These are phyloP conservation scores for Termitomyces heimii DNA, from an alignment of 768 basidiomycete genomes.

Conservation along the genomic window DNA sequence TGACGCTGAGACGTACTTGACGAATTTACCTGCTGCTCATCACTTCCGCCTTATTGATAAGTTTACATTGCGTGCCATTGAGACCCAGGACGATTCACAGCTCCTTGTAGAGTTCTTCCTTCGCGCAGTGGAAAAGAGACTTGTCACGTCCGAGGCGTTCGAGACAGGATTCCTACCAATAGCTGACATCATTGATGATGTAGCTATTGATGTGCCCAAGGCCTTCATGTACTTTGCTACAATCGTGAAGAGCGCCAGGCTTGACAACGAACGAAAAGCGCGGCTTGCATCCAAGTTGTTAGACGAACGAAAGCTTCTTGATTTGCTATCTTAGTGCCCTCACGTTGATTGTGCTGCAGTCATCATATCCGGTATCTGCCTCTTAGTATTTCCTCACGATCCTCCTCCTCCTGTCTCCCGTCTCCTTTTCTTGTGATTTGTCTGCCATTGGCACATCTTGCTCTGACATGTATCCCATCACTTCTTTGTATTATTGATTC, in stretches of 20 bases:
- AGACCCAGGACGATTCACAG: no score
- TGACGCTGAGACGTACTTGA: no score
- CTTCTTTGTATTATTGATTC: slow-evolving; percentile 6
- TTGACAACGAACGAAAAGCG: slow-evolving; percentile 55
- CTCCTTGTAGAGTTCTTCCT: no score
- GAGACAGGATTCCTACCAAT: slow-evolving; percentile 68
- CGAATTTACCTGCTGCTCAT: no score
- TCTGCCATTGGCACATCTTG: slow-evolving; percentile 7
- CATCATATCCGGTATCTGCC: slow-evolving; percentile 21
- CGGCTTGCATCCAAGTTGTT: slow-evolving; percentile 56
- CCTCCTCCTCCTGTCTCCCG: slow-evolving; percentile 9
- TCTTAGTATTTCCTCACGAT: slow-evolving; percentile 6
- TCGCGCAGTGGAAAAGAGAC: no score
- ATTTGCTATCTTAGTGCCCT: slow-evolving; percentile 8
- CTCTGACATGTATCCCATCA: slow-evolving; percentile 6
- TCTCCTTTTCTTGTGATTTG: background rate
- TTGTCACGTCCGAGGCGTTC: slow-evolving; percentile 55
- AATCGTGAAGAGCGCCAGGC: slow-evolving; percentile 63
- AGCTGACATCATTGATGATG: slow-evolving; percentile 79
- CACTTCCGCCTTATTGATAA: no score
- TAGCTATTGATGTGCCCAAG: slow-evolving; percentile 86
- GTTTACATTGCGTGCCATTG: no score
- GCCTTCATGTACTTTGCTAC: slow-evolving; percentile 69
- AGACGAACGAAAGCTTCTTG: slow-evolving; percentile 56
- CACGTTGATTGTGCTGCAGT: slow-evolving; percentile 17